A percentile compares a stretch with the other conserved stretches of the same genome.
Evolutionary conservation across 257 asterid genomes (phyloP).

Genomic region (Linaria vulgaris): DNA sequence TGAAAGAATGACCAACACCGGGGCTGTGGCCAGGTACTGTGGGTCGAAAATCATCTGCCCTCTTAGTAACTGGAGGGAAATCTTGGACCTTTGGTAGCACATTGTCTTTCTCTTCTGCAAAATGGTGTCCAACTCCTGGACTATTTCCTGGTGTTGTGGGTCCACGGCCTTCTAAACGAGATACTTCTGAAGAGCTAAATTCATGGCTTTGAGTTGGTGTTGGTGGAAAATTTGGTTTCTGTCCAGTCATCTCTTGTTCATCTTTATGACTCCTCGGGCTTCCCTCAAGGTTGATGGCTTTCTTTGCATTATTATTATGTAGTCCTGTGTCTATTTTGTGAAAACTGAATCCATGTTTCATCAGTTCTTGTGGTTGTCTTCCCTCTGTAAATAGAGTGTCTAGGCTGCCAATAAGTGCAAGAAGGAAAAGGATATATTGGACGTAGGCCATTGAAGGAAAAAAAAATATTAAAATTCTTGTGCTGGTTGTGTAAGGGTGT

Average conservation of each 20-base stretch:
- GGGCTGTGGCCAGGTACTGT: slow-evolving; percentile 55
- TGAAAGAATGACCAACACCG: slow-evolving; percentile 56
- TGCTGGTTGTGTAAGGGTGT: slow-evolving; percentile 1
- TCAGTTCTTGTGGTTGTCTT: slow-evolving; percentile 40
- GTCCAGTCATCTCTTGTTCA: slow-evolving; percentile 10
- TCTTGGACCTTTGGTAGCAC: slow-evolving; percentile 21
- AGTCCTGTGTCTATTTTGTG: slow-evolving; percentile 16
- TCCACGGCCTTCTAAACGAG: slow-evolving; percentile 27
- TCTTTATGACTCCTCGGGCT: slow-evolving; percentile 12
- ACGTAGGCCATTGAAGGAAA: slow-evolving; percentile 37
- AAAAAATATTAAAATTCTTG: not conserved
- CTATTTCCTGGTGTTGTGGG: slow-evolving; percentile 66
- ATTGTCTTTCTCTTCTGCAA: slow-evolving; percentile 18
- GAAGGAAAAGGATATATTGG: slow-evolving; percentile 31
- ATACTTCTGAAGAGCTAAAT: slow-evolving; percentile 16
- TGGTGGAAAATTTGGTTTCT: slow-evolving; percentile 21
- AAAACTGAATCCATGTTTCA: slow-evolving; percentile 18
- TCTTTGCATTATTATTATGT: slow-evolving; percentile 7
- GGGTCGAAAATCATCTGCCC: slow-evolving; percentile 39
- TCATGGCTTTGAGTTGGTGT: slow-evolving; percentile 13
- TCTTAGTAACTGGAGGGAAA: slow-evolving; percentile 16
- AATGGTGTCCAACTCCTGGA: slow-evolving; percentile 66
- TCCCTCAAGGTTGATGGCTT: slow-evolving; percentile 16
- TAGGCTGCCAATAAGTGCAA: slow-evolving; percentile 31
- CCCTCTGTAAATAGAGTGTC: slow-evolving; percentile 37